Evolutionary conservation across 148 eudicot genomes (phyloP).

Genomic region (Drosera capensis): DNA sequence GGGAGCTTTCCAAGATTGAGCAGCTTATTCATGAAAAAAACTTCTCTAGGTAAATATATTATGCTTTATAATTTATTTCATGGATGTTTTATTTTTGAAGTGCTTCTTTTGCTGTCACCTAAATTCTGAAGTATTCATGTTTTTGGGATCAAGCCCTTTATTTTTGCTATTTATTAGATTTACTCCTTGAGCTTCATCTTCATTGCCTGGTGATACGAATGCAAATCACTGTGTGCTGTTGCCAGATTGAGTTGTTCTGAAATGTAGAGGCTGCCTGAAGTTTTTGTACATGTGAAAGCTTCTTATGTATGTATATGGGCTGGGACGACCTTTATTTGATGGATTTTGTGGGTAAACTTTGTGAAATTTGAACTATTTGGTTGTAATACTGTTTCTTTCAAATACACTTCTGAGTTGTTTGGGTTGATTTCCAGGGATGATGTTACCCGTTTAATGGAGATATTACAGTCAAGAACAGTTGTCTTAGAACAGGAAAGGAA

Average conservation of each 20-base stretch:
- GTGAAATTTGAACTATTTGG: too few species aligned
- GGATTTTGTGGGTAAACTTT: background rate
- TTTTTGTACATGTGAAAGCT: too few species aligned
- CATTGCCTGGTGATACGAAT: too few species aligned
- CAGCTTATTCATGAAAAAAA: conserved; percentile 51
- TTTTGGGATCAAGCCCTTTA: too few species aligned
- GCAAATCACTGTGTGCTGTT: too few species aligned
- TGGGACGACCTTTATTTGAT: background rate
- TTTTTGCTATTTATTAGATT: too few species aligned
- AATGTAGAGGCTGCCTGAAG: too few species aligned
- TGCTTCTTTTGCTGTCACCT: background rate
- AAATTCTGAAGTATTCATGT: too few species aligned
- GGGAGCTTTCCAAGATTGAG: conserved; percentile 46
- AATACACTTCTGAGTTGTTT: background rate
- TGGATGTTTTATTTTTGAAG: background rate
- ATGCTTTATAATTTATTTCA: background rate
- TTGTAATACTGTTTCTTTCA: too few species aligned
- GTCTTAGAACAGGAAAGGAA: conserved; percentile 26
- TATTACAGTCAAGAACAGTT: conserved; percentile 45
- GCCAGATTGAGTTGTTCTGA: too few species aligned
- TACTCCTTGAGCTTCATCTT: too few species aligned
- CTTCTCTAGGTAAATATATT: conserved; percentile 47
- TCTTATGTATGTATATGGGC: too few species aligned
- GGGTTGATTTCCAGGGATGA: conserved; percentile 52
- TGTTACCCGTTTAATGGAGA: conserved; percentile 45